Evolutionary conservation across 2,329 filamentous ascomycete species (phyloP), one percentile per base, ranked within the genome.

Genomic region (Arthrobotrys musiformis): DNA sequence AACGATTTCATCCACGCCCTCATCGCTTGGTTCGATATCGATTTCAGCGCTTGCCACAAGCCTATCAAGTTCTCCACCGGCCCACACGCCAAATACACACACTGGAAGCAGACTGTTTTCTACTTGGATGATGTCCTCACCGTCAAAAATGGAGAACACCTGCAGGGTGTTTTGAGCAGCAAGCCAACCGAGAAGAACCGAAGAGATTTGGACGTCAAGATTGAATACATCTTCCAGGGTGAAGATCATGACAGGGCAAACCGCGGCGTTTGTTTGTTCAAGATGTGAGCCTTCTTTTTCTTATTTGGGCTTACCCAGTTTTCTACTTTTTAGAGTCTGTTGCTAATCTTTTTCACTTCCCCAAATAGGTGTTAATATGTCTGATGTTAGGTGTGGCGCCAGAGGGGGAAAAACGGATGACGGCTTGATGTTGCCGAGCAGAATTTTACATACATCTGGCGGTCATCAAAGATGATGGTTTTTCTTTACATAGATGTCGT

Each of bases 81-180:
- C 22, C 95, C 95, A 28, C 95, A 98, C 86, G 96, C 94, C 81
- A 98, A 97, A 86, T 98, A 98, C 86, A 99, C 95, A 17, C 95
- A 99, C 88, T 99, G 95, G 95, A 99, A 99, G 87, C 95, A 99
- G 87, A 99, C 95, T 11, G 95, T 99, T 79, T 98, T 99, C 86
- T 99, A 99, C 86, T 88, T 99, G 79, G 90, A 92, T 82, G 94
- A 99, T 81, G 92, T 97, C 35, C 86, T 99, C 79, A 98, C 94
- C 17, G 93, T 97, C 40, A 91, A 97, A 84, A 88, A 93, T 82
- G 93, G 91, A 70, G 95, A 99, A 86, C 87, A 89, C 82, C 87
- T 99, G 76, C 85, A 86, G 76, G 92, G 93, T 82, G 86, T 87
- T 33, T 86, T 99, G 44, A 87, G 89, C 79, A 96, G 94, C 86